A percentile compares a stretch with the other conserved stretches of the same genome.
These are phyloP conservation scores for Coemansia sp. DNA, from an alignment of 192 early-diverging fungal species.

Conservation along the genomic window DNA sequence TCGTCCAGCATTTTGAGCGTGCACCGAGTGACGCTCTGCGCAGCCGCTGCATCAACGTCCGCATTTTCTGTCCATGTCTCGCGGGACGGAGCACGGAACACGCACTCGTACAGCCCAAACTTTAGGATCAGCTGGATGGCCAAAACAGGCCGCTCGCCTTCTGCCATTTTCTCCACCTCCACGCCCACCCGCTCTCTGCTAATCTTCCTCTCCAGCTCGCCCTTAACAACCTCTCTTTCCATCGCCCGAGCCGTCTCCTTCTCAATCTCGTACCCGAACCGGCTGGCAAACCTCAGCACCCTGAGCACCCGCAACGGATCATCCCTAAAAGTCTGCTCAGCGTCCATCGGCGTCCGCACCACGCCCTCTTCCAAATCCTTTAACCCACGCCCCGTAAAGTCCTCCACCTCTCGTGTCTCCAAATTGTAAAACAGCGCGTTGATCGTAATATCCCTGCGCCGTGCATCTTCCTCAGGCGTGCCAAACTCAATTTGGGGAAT, in stretches of 20 bases:
- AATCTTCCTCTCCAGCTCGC: conserved; percentile 76
- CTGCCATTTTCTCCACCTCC: conserved; percentile 93
- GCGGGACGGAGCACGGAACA: conserved; percentile 29
- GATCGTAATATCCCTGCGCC: conserved; percentile 95
- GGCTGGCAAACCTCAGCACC: conserved; percentile 90
- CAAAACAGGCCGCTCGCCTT: conserved; percentile 55
- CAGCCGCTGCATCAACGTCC: not conserved
- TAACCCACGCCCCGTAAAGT: conserved; percentile 77
- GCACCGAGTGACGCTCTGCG: conserved; percentile 8
- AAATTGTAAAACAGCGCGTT: conserved; percentile 98
- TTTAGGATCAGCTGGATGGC: conserved; percentile 51
- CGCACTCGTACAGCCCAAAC: conserved; percentile 43
- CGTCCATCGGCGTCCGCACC: conserved; percentile 86
- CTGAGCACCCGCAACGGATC: conserved; percentile 94
- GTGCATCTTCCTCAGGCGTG: conserved; percentile 87
- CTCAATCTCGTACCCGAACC: conserved; percentile 78
- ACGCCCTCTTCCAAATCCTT: conserved; percentile 66
- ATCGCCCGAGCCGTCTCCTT: conserved; percentile 64
- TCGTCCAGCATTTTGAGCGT: conserved; percentile 15
- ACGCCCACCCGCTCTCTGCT: conserved; percentile 87
- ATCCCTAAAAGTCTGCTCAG: conserved; percentile 87
- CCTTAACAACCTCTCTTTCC: conserved; percentile 53
- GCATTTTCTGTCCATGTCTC: not conserved
- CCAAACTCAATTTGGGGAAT: conserved; percentile 82
- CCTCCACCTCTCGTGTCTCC: conserved; percentile 76